phyloP scores from a whole-genome alignment of 2,329 filamentous ascomycete genomes.

The Aureobasidium sp. region DNA sequence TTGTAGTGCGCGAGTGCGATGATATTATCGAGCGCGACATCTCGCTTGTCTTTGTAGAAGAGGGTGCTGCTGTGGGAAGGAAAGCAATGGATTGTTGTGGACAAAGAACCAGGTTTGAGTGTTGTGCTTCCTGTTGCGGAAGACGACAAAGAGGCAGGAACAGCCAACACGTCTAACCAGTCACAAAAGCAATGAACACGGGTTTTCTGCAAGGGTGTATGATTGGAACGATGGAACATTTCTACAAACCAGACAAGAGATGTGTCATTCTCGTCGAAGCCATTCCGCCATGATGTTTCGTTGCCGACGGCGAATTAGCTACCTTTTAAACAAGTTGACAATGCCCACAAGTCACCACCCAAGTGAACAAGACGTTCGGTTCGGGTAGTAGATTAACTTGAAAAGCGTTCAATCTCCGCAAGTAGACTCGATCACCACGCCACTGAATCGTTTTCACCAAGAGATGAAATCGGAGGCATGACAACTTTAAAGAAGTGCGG shows the following conservation, averaged over 20 bases:
- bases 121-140: background rate
- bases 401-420: slow-evolving; percentile 62
- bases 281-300: slow-evolving; percentile 10
- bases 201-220: background rate
- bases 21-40: slow-evolving; percentile 1
- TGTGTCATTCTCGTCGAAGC: slow-evolving; percentile 10
- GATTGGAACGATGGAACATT: background rate
- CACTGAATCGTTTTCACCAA: slow-evolving; percentile 48
- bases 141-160: background rate
- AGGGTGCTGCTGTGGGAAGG: background rate
- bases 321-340: slow-evolving; percentile 10
- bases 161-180: background rate
- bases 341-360: slow-evolving; percentile 10
- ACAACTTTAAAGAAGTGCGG: slow-evolving; percentile 96
- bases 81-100: background rate
- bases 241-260: slow-evolving; percentile 2
- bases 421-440: slow-evolving; percentile 91
- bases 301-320: slow-evolving; percentile 10
- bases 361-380: slow-evolving; percentile 13
- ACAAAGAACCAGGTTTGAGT: background rate
- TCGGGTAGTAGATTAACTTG: background rate
- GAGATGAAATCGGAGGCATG: slow-evolving; percentile 47
- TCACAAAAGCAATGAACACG: background rate
- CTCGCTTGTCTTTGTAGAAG: background rate
- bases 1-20: slow-evolving; percentile 2